phyloP scores from a whole-genome alignment of 2,329 filamentous ascomycete species.

The Colletotrichum sp. region DNA sequence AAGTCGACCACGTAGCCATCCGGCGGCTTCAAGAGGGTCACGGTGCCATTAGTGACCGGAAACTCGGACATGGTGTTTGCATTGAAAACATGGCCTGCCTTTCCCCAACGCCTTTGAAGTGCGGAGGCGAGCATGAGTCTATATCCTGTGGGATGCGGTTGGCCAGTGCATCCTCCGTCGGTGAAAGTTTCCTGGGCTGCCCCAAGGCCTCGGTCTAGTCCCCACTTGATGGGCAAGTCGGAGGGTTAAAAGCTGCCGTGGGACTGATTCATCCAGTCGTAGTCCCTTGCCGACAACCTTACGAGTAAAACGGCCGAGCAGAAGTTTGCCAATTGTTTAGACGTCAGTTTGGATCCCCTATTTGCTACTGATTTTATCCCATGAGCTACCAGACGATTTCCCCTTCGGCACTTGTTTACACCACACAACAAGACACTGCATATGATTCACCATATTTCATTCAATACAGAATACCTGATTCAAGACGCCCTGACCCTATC shows the following conservation, averaged over 20 bases:
- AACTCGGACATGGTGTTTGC: slow-evolving; percentile 1
- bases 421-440: not conserved
- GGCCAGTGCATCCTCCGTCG: not conserved
- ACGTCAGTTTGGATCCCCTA: not conserved
- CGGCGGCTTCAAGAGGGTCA: slow-evolving; percentile 8
- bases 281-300: not conserved
- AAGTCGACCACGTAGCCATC: slow-evolving; percentile 30
- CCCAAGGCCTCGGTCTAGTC: not conserved
- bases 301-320: not conserved
- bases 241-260: not conserved
- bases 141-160: not conserved
- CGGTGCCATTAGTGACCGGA: slow-evolving; percentile 2
- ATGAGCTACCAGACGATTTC: not conserved
- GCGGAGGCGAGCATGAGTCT: not conserved
- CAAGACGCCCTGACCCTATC: not conserved
- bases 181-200: not conserved
- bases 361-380: not conserved
- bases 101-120: not conserved
- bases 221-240: not conserved
- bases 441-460: not conserved
- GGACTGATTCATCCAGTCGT: not conserved
- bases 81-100: not conserved
- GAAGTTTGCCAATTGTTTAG: not conserved
- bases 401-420: not conserved
- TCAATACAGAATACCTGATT: not conserved